Percentiles rank a stretch among this genome's conserved stretches.
These are phyloP conservation scores for Eragrostis tef DNA, from an alignment of 202 grass and related monocot genomes.

Conservation along the genomic window DNA sequence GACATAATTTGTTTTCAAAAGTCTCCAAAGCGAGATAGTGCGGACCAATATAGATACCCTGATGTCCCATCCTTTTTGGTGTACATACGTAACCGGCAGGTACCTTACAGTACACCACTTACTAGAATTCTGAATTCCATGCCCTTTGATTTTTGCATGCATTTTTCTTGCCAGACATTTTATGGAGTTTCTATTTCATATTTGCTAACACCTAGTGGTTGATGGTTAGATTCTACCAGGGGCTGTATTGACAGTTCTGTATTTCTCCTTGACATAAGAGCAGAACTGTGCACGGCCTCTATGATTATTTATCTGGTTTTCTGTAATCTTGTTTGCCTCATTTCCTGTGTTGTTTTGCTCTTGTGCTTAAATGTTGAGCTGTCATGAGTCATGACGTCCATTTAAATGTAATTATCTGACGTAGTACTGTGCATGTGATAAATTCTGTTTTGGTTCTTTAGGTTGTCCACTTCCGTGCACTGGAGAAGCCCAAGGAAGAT, in stretches of 20 bases:
- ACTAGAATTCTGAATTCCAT: slow-evolving; percentile 12
- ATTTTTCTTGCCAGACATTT: slow-evolving; percentile 18
- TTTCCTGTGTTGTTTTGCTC: slow-evolving; percentile 14
- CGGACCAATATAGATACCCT: slow-evolving; percentile 73
- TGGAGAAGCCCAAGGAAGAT: slow-evolving; percentile 97
- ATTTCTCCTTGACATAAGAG: slow-evolving; percentile 34
- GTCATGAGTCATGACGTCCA: background rate
- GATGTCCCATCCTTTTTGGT: slow-evolving; percentile 90
- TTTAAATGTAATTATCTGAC: background rate
- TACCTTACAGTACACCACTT: slow-evolving; percentile 25
- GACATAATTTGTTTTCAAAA: slow-evolving; percentile 97
- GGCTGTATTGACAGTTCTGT: background rate
- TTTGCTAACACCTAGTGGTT: background rate
- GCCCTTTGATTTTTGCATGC: slow-evolving; percentile 7
- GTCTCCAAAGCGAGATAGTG: slow-evolving; percentile 59
- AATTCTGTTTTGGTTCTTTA: slow-evolving; percentile 53
- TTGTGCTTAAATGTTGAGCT: slow-evolving; percentile 17
- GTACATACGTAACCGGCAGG: slow-evolving; percentile 96
- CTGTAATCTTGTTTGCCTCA: slow-evolving; percentile 21
- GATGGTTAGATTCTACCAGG: slow-evolving; percentile 10
- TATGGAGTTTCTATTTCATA: background rate
- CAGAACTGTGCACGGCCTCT: background rate
- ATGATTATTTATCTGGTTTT: slow-evolving; percentile 19
- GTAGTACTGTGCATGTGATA: slow-evolving; percentile 22
- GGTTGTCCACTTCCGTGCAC: slow-evolving; percentile 88